phyloP scores from a whole-genome alignment of 2,329 filamentous ascomycete genomes.

The Fusarium tupiense region DNA sequence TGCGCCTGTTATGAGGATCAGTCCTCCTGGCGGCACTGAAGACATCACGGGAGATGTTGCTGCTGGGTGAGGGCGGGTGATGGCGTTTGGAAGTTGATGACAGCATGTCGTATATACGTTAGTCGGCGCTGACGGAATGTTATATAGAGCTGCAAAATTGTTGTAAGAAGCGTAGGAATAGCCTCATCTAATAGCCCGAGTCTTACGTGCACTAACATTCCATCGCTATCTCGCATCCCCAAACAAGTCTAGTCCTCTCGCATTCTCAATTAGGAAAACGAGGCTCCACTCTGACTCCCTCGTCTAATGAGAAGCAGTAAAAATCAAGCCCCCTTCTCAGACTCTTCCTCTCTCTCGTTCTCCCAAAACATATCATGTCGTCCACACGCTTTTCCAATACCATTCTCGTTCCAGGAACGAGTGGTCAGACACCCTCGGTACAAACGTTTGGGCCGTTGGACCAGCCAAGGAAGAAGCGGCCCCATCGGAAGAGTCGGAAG shows the following conservation, averaged over 20 bases:
- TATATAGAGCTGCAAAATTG: background rate
- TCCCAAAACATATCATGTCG: background rate
- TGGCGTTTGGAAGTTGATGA: accelerated
- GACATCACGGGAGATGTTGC: background rate
- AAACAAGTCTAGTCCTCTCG: background rate
- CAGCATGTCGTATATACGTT: too few relatives aligned
- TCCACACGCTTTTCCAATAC: background rate
- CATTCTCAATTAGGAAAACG: background rate
- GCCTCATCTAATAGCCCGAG: background rate
- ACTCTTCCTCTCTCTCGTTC: background rate
- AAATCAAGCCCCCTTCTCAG: background rate
- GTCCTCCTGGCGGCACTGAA: accelerated
- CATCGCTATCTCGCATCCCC: background rate
- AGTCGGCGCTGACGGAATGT: background rate
- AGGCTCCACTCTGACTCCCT: background rate
- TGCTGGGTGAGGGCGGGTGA: background rate
- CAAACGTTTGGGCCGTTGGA: background rate
- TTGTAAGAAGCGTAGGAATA: background rate
- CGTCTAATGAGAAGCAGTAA: background rate
- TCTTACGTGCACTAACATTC: background rate
- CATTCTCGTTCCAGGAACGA: background rate
- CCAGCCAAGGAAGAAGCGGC: background rate
- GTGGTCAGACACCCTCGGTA: accelerated
- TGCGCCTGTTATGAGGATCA: background rate
- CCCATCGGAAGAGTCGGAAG: background rate